Percentiles rank a stretch among this genome's conserved stretches.
phyloP scores from a whole-genome alignment of 345 rosid species.

The Kandelia obovata region DNA sequence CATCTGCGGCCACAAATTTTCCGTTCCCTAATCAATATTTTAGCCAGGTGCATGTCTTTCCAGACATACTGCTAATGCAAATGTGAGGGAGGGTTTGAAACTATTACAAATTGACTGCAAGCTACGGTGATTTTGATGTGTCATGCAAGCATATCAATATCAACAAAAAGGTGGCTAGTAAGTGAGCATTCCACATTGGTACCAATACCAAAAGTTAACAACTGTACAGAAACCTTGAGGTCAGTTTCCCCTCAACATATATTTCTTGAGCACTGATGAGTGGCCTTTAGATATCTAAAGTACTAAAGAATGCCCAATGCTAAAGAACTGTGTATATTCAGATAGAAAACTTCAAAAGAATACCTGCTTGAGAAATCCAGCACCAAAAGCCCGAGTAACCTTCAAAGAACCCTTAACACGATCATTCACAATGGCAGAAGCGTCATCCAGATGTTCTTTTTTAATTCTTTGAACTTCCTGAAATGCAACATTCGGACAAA shows the following conservation, averaged over 20 bases:
- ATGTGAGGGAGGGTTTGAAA: too few species aligned
- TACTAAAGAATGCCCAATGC: neutral
- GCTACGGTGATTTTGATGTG: too few species aligned
- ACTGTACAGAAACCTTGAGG: too few species aligned
- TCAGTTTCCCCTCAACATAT: neutral
- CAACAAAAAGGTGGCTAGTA: too few species aligned
- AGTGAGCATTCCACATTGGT: too few species aligned
- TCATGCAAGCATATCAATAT: too few species aligned
- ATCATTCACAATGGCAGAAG: conserved; percentile 58
- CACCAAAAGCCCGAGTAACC: conserved; percentile 96
- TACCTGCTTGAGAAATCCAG: conserved; percentile 93
- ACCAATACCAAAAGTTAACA: too few species aligned
- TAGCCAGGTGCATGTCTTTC: neutral
- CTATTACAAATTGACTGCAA: too few species aligned
- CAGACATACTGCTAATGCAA: too few species aligned
- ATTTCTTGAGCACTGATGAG: neutral
- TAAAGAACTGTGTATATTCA: neutral
- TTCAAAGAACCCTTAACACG: conserved; percentile 92
- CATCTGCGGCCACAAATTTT: neutral
- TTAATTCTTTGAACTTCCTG: conserved; percentile 89
- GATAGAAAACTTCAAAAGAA: neutral
- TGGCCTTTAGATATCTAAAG: neutral
- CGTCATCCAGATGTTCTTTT: conserved; percentile 80
- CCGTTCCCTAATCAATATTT: neutral
- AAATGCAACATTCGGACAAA: conserved; percentile 10